These are phyloP conservation scores for Clitoria ternatea DNA, from an alignment of 306 rosid genomes.

Conservation along the genomic window DNA sequence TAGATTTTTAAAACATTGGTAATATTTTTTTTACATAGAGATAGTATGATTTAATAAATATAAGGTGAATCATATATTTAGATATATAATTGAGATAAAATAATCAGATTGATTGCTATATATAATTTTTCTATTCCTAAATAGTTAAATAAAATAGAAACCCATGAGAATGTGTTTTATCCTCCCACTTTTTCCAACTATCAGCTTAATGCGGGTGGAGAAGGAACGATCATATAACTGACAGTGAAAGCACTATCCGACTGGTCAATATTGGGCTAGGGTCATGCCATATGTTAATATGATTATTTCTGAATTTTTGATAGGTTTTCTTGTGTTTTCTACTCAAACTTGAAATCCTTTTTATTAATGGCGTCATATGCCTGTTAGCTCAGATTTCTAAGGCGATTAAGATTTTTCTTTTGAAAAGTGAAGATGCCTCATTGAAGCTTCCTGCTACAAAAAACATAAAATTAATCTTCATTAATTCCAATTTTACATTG, in stretches of 20 bases:
- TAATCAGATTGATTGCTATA: too few relatives aligned
- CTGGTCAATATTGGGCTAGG: background rate
- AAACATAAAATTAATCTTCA: background rate
- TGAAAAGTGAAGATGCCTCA: background rate
- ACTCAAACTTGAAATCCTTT: background rate
- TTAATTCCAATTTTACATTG: too few relatives aligned
- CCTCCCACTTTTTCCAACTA: background rate
- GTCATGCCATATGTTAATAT: background rate
- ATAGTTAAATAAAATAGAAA: too few relatives aligned
- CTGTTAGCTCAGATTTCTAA: constrained; percentile 9
- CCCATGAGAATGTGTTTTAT: too few relatives aligned
- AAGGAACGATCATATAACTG: background rate
- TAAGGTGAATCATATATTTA: too few relatives aligned
- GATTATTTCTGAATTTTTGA: background rate
- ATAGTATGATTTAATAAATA: too few relatives aligned
- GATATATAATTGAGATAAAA: too few relatives aligned
- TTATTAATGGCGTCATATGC: background rate
- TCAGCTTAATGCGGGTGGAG: background rate
- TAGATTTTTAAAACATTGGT: too few relatives aligned
- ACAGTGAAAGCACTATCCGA: background rate
- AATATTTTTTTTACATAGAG: too few relatives aligned
- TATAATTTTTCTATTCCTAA: too few relatives aligned
- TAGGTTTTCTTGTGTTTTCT: background rate
- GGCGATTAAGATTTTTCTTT: background rate
- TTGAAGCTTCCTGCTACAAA: constrained; percentile 1